Evolutionary conservation across 306 rosid species (phyloP), one percentile per base, ranked within the genome.

Genomic region (Begonia fuchsioides): DNA sequence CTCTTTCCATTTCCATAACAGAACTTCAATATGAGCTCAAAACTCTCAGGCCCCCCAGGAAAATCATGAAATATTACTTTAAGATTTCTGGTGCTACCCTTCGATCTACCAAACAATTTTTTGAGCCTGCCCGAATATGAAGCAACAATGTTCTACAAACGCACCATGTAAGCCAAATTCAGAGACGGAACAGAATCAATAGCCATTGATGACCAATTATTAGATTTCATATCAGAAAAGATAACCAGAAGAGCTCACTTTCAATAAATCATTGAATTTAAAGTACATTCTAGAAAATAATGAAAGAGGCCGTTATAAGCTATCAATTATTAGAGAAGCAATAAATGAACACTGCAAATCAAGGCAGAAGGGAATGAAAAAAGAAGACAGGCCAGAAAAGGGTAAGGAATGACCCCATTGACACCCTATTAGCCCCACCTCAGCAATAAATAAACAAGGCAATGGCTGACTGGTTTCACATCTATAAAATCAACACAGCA

Each of bases 41-140:
- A 90, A 54, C 85, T 69, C 75, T 79, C 82, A 6, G 92, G 81
- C 12, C 95, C 95, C 15, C 98, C 95, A 5, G 98, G 98, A 68
- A 90, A 90, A 69, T 85, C 94, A 17, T 90, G 85, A 66, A 85
- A 77, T 59, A 90, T 78, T 15, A 90, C 69, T 78, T 79, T 90
- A 39, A 77, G 78, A 63, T 68, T 76, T 39, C 69, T 55, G 2
- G 57, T 53, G 55, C 46, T 44, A 54, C 65, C 73, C 61, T 67
- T 71, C 16, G 87, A 73, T 70, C 70, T 81, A 50, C 85, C 87
- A 61, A 90, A 83, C 49, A 90, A 43, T 55, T 65, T 85, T 47
- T 77, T 69, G 55, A 90, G 63, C 60, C 68, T 85, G 15, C 81
- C 77, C 1, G 85, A 85, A 57, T 85, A 81, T 5, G 59, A 72